These are phyloP conservation scores for Biscogniauxia marginata DNA, from an alignment of 2,329 filamentous ascomycete genomes.

Conservation along the genomic window DNA sequence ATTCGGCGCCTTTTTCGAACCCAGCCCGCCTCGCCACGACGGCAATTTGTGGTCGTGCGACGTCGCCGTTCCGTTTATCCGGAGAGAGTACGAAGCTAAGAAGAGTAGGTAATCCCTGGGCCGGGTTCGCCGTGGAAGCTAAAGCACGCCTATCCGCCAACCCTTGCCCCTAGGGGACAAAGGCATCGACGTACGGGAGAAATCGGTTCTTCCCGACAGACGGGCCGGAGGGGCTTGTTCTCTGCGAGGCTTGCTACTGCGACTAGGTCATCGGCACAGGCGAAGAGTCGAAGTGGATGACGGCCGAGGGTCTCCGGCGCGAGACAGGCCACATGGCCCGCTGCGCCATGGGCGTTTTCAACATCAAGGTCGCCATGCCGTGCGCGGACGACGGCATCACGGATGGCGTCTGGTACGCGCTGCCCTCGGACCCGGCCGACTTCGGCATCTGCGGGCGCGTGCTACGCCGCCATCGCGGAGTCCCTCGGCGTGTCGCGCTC, in stretches of 20 bases:
- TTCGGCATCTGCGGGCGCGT: slow-evolving; percentile 39
- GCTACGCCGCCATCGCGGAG: slow-evolving; percentile 34
- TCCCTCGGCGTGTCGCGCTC: slow-evolving; percentile 34
- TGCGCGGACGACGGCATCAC: slow-evolving; percentile 31
- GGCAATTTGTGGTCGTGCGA: slow-evolving; percentile 32
- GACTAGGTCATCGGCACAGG: slow-evolving; percentile 35
- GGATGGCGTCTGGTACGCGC: slow-evolving; percentile 35
- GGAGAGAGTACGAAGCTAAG: slow-evolving; percentile 28
- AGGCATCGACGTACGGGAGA: slow-evolving; percentile 21
- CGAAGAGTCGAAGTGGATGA: slow-evolving; percentile 27
- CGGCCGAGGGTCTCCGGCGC: slow-evolving; percentile 14
- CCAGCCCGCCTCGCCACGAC: slow-evolving; percentile 6
- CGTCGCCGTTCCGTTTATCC: slow-evolving; percentile 31
- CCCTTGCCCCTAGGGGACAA: slow-evolving; percentile 26
- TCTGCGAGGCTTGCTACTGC: slow-evolving; percentile 39
- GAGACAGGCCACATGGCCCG: slow-evolving; percentile 8
- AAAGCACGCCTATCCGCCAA: slow-evolving; percentile 26
- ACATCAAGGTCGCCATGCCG: slow-evolving; percentile 31
- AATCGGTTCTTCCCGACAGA: slow-evolving; percentile 35
- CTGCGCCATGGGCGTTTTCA: slow-evolving; percentile 33
- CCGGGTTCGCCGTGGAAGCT: slow-evolving; percentile 32
- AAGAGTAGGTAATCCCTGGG: slow-evolving; percentile 31
- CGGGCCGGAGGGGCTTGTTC: slow-evolving; percentile 25
- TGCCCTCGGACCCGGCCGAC: slow-evolving; percentile 29
- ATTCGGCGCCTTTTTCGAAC: slow-evolving; percentile 13